Percentiles rank a stretch among this genome's conserved stretches.
These are phyloP conservation scores for Abortiporus biennis DNA, from an alignment of 1,284 basidiomycete genomes.

Conservation along the genomic window DNA sequence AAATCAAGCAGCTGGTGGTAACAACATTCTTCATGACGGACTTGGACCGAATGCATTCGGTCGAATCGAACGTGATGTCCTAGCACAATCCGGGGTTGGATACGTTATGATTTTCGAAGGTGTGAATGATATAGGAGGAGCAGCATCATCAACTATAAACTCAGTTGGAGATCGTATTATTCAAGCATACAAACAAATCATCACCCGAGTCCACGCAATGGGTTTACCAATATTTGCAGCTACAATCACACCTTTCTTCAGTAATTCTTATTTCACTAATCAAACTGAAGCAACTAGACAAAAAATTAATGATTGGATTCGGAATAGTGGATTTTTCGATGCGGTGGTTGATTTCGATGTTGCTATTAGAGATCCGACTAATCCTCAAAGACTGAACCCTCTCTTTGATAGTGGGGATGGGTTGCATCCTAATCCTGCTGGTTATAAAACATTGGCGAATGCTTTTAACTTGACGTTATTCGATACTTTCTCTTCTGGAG, in stretches of 20 bases:
- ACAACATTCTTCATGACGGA: slow-evolving; percentile 42
- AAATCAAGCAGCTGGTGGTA: slow-evolving; percentile 47
- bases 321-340: slow-evolving; percentile 37
- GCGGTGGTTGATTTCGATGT: slow-evolving; percentile 43
- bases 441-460: slow-evolving; percentile 36
- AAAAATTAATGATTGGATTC: slow-evolving; percentile 37
- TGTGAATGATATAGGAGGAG: slow-evolving; percentile 45
- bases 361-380: slow-evolving; percentile 32
- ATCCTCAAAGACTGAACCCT: slow-evolving; percentile 30
- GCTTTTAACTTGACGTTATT: slow-evolving; percentile 35
- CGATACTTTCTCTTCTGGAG: slow-evolving; percentile 19
- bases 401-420: slow-evolving; percentile 39
- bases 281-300: slow-evolving; percentile 34
- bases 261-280: slow-evolving; percentile 28
- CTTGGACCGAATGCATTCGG: slow-evolving; percentile 40
- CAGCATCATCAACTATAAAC: slow-evolving; percentile 24
- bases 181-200: slow-evolving; percentile 38
- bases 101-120: slow-evolving; percentile 48
- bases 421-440: slow-evolving; percentile 40
- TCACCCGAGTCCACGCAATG: slow-evolving; percentile 32
- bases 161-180: slow-evolving; percentile 35
- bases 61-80: slow-evolving; percentile 44
- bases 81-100: slow-evolving; percentile 35
- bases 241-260: slow-evolving; percentile 46
- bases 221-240: slow-evolving; percentile 40